Conservation (phyloP, 257 asterid genomes). For the Linderniella brevidens region DNA sequence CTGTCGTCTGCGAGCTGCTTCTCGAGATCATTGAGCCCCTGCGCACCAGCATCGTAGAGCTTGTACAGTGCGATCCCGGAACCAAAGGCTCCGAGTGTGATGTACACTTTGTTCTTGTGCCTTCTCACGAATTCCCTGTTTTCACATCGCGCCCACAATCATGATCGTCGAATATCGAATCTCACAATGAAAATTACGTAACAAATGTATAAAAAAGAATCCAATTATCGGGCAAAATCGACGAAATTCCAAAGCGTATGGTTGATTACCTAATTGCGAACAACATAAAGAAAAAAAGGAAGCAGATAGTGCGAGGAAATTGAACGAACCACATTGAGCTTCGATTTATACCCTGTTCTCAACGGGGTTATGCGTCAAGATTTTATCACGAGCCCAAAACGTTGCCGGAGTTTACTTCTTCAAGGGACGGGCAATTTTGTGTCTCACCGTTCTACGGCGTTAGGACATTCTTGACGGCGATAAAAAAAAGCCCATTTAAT, state of each 20-base stretch:
- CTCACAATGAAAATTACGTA: too few relatives aligned
- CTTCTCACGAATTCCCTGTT: conserved; percentile 83
- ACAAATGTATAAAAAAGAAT: too few relatives aligned
- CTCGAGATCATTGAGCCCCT: conserved; percentile 53
- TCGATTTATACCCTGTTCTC: conserved; percentile 10
- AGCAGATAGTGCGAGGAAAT: conserved; percentile 5
- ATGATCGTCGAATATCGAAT: conserved; percentile 5
- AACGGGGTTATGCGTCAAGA: conserved; percentile 1
- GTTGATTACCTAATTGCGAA: background rate
- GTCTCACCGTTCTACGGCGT: too few relatives aligned
- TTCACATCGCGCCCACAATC: conserved; percentile 2
- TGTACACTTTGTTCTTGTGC: conserved; percentile 75
- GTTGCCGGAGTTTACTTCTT: conserved; percentile 14
- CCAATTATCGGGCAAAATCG: too few relatives aligned
- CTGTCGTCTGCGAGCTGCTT: conserved; percentile 46
- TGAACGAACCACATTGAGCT: conserved; percentile 50
- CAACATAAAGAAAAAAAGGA: background rate
- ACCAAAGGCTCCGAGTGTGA: conserved; percentile 70
- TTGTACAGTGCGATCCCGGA: conserved; percentile 69
- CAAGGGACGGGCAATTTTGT: too few relatives aligned
- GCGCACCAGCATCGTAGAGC: conserved; percentile 52
- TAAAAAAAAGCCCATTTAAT: too few relatives aligned
- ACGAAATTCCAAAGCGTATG: conserved; percentile 5
- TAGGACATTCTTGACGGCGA: too few relatives aligned
- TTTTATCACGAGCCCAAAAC: conserved; percentile 13